These are phyloP conservation scores for Annulohypoxylon nitens DNA, from an alignment of 495 filamentous ascomycete species.

Conservation along the genomic window DNA sequence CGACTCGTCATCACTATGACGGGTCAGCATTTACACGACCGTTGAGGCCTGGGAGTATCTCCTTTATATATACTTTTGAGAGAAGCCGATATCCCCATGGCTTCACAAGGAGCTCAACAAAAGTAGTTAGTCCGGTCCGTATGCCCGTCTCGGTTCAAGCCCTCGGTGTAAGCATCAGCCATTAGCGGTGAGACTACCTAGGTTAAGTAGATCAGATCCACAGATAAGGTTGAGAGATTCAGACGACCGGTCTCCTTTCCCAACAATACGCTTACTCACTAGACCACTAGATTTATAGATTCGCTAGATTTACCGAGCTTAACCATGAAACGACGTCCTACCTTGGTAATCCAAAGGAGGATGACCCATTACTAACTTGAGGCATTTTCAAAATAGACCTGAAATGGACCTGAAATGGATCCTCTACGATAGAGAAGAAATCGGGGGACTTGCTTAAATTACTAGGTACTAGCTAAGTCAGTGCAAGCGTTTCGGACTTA, in stretches of 20 bases:
- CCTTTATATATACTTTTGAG: not conserved
- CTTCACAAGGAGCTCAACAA: not conserved
- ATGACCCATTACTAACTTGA: not conserved
- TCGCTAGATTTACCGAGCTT: not conserved
- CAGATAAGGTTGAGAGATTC: constrained; percentile 4
- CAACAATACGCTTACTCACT: not conserved
- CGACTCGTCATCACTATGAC: not conserved
- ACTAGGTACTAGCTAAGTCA: not conserved
- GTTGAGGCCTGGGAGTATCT: not conserved
- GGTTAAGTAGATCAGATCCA: not conserved
- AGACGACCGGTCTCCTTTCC: not conserved
- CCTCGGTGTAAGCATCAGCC: not conserved
- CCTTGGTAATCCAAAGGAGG: not conserved
- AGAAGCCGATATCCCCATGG: not conserved
- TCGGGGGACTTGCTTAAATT: not conserved
- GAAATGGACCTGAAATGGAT: not conserved
- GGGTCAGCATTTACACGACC: not conserved
- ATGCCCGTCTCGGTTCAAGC: not conserved
- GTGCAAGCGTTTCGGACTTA: not conserved
- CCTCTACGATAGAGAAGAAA: not conserved
- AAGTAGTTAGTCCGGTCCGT: constrained; percentile 1
- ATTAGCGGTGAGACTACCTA: not conserved
- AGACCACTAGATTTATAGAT: too few relatives aligned
- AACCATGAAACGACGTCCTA: not conserved
- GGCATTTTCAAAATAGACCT: not conserved